Conservation (phyloP, 306 rosid species). For the Inga laurina region DNA sequence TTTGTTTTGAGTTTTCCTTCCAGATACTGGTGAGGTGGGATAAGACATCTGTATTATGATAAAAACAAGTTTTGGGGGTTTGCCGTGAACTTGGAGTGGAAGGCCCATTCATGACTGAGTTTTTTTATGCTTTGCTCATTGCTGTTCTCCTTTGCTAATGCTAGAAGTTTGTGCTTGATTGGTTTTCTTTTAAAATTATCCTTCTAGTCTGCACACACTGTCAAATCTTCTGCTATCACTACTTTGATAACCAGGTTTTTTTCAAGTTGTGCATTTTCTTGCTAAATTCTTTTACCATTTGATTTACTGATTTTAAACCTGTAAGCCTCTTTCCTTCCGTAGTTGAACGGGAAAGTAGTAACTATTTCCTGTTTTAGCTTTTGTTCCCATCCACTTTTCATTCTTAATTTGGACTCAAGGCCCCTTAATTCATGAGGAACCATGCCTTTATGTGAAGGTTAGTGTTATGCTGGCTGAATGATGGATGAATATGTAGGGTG, state of each 20-base stretch:
- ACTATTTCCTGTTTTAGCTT: not conserved
- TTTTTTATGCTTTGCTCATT: not conserved
- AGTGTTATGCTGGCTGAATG: not conserved
- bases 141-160: not conserved
- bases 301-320: not conserved
- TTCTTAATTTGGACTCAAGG: not conserved
- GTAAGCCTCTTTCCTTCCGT: not conserved
- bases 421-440: not conserved
- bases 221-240: not conserved
- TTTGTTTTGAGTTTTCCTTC: not conserved
- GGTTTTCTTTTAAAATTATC: not conserved
- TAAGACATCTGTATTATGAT: not conserved
- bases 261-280: not conserved
- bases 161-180: not conserved
- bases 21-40: not conserved
- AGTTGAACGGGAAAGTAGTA: not conserved
- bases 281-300: not conserved
- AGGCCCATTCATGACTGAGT: not conserved
- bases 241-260: not conserved
- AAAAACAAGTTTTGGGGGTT: not conserved
- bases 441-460: not conserved
- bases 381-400: not conserved
- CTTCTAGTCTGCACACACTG: not conserved
- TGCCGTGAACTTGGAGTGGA: not conserved
- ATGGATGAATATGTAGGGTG: not conserved